Evolutionary conservation across 2,329 filamentous ascomycete species (phyloP).

Genomic region (Phialophora tarda): DNA sequence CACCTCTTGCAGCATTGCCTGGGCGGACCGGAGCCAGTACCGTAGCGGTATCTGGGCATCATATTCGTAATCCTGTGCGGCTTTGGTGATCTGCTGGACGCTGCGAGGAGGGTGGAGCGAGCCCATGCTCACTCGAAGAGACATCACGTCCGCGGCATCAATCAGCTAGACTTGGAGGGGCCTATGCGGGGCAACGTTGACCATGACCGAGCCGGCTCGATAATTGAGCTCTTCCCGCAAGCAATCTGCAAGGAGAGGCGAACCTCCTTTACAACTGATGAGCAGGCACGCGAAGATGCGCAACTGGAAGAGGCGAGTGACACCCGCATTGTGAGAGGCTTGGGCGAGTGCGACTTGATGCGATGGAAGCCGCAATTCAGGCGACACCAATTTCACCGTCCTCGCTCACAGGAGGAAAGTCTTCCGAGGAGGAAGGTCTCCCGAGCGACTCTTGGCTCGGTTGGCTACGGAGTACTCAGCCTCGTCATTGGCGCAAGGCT

Average conservation of each 20-base stretch:
- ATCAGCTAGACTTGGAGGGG: constrained; percentile 16
- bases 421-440: constrained; percentile 20
- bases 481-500: background rate
- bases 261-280: background rate
- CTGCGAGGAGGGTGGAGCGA: constrained; percentile 61
- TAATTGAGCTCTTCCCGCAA: background rate
- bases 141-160: constrained; percentile 23
- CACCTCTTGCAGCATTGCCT: constrained; percentile 81
- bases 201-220: background rate
- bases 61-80: constrained; percentile 81
- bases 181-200: constrained; percentile 12
- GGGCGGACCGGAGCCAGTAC: constrained; percentile 80
- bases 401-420: constrained; percentile 21
- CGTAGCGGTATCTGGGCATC: constrained; percentile 76
- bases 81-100: constrained; percentile 75
- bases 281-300: constrained; percentile 19
- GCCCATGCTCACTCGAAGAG: constrained; percentile 33
- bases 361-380: constrained; percentile 22
- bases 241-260: background rate
- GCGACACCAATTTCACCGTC: constrained; percentile 32
- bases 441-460: background rate
- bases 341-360: constrained; percentile 24
- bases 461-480: background rate
- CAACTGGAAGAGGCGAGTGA: constrained; percentile 15
- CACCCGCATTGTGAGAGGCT: constrained; percentile 26